Evolutionary conservation across 2,329 filamentous ascomycete genomes (phyloP).

Genomic region (Ophiostoma piceae): DNA sequence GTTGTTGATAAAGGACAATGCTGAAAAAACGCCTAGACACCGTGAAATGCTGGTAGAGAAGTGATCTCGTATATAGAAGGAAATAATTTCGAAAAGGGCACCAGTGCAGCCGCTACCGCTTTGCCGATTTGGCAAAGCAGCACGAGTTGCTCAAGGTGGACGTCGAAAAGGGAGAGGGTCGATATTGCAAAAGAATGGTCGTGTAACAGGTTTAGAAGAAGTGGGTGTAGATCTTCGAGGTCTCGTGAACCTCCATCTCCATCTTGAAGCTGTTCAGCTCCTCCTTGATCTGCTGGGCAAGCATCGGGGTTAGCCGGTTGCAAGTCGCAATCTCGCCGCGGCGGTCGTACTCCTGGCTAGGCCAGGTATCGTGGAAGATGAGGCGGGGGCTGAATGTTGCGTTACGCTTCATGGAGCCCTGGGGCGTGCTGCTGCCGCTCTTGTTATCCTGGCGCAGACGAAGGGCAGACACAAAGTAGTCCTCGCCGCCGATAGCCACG

Average conservation of each 20-base stretch:
- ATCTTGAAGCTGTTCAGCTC: conserved; percentile 99
- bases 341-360: conserved; percentile 89
- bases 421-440: conserved; percentile 74
- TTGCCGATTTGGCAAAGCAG: not conserved
- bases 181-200: not conserved
- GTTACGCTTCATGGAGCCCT: conserved; percentile 56
- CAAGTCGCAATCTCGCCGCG: conserved; percentile 95
- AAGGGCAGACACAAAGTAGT: conserved; percentile 80
- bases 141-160: not conserved
- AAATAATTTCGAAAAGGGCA: conserved; percentile 1
- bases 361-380: conserved; percentile 95
- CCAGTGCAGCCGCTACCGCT: not conserved
- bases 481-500: conserved; percentile 71
- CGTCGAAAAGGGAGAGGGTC: not conserved
- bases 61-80: not conserved
- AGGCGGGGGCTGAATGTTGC: conserved; percentile 86
- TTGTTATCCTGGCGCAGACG: conserved; percentile 70
- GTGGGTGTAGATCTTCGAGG: conserved; percentile 98
- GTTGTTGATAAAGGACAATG: conserved; percentile 10
- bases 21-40: conserved; percentile 15
- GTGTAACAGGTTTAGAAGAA: conserved; percentile 69
- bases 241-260: conserved; percentile 99
- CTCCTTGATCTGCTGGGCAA: conserved; percentile 98
- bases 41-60: conserved; percentile 9
- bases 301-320: conserved; percentile 92